A percentile compares a stretch with the other conserved stretches of the same genome.
Evolutionary conservation across 2,329 filamentous ascomycete species (phyloP).

Genomic region (Xylaria sp.): DNA sequence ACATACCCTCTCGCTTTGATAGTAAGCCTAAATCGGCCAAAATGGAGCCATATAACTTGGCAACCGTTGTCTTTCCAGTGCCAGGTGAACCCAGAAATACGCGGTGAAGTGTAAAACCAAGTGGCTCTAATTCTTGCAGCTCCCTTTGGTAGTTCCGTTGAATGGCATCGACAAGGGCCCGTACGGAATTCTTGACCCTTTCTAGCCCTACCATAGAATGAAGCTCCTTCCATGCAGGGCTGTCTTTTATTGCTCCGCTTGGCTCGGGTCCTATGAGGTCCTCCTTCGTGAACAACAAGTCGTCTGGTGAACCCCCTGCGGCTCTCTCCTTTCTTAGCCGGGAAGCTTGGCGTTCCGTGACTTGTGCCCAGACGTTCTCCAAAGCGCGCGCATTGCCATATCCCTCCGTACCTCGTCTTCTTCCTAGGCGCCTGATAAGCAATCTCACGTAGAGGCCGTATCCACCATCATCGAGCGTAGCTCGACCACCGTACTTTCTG

Average conservation of each 20-base stretch:
- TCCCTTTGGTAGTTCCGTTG: constrained; percentile 46
- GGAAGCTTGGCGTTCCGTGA: constrained; percentile 18
- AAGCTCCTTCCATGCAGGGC: constrained; percentile 46
- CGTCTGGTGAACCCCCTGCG: constrained; percentile 4
- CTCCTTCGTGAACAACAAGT: constrained; percentile 22
- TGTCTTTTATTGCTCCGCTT: constrained; percentile 25
- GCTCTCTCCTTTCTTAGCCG: constrained; percentile 24
- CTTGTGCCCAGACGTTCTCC: constrained; percentile 26
- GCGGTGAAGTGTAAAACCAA: constrained; percentile 45
- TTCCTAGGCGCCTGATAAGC: constrained; percentile 21
- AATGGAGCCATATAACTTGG: constrained; percentile 48
- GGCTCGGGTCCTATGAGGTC: constrained; percentile 36
- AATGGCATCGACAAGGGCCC: constrained; percentile 52
- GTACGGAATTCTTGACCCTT: constrained; percentile 30
- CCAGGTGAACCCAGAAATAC: constrained; percentile 49
- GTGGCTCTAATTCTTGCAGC: constrained; percentile 42
- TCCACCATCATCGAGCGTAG: constrained; percentile 69
- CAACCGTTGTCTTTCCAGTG: constrained; percentile 50
- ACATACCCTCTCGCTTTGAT: constrained; percentile 29
- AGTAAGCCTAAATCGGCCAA: constrained; percentile 54
- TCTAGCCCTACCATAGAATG: constrained; percentile 44
- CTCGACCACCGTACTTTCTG: constrained; percentile 62
- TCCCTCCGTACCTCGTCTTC: constrained; percentile 56
- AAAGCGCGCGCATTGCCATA: constrained; percentile 75
- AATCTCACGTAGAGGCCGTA: constrained; percentile 63